Conservation (phyloP, 2,329 filamentous ascomycete genomes). For the Talaromyces sp. region DNA sequence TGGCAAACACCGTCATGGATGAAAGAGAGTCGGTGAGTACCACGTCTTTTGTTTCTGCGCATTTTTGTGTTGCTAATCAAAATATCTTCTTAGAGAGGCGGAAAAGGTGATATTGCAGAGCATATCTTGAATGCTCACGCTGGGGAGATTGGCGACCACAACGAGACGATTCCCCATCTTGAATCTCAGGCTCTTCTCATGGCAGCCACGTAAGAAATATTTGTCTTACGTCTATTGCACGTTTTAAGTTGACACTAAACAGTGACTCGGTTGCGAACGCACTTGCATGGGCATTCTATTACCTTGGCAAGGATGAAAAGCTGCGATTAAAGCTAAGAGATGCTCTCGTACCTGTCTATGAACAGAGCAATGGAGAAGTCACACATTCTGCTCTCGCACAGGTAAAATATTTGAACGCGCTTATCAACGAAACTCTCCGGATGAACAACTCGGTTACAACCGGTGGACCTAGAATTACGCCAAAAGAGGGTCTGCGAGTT, state of each 20-base stretch:
- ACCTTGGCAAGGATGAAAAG: not conserved
- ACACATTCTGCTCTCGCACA: not conserved
- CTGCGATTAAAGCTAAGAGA: not conserved
- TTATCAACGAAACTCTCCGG: slow-evolving; percentile 31
- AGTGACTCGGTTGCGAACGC: not conserved
- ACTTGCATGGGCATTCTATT: not conserved
- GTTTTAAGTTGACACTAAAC: not conserved
- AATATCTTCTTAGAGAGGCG: not conserved
- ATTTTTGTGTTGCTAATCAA: not conserved
- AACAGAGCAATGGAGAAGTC: not conserved
- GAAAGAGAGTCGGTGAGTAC: not conserved
- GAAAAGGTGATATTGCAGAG: not conserved
- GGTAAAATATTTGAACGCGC: slow-evolving; percentile 16
- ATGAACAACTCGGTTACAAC: slow-evolving; percentile 33
- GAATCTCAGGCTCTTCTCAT: not conserved
- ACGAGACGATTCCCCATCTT: not conserved
- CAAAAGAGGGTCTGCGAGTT: slow-evolving; percentile 24
- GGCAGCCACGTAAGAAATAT: not conserved
- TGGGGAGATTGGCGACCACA: not conserved
- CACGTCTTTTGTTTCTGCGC: not conserved
- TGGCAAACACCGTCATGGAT: not conserved
- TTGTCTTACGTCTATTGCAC: not conserved
- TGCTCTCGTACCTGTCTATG: not conserved
- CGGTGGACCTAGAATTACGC: slow-evolving; percentile 34
- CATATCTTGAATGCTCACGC: not conserved